Percentiles rank a stretch among this genome's conserved stretches.
Conservation (phyloP, 208 protist genomes). For the Porcisia hertigi region DNA sequence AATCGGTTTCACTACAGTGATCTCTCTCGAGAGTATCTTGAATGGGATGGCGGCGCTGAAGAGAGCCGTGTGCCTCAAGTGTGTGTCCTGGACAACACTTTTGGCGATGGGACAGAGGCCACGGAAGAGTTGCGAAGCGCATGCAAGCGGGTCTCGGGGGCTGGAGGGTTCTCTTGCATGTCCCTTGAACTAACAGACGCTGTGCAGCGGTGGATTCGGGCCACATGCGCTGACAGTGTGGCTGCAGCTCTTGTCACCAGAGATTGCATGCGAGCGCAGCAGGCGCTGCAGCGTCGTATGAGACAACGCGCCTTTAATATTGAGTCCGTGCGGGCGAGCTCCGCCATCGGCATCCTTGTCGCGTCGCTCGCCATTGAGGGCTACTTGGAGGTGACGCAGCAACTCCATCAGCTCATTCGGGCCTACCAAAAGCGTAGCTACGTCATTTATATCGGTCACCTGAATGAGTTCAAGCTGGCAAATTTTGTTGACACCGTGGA, state of each 20-base stretch:
- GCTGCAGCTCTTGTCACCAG: slow-evolving; percentile 19
- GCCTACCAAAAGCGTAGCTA: slow-evolving; percentile 76
- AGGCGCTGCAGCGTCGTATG: slow-evolving; percentile 46
- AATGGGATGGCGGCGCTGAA: slow-evolving; percentile 27
- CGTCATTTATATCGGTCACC: slow-evolving; percentile 90
- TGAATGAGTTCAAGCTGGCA: slow-evolving; percentile 92
- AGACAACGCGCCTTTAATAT: slow-evolving; percentile 83
- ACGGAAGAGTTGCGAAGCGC: neutral
- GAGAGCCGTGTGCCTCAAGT: slow-evolving; percentile 24
- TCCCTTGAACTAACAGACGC: neutral
- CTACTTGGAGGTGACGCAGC: slow-evolving; percentile 82
- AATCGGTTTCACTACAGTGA: slow-evolving; percentile 73
- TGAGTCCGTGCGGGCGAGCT: slow-evolving; percentile 71
- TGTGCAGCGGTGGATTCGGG: slow-evolving; percentile 4
- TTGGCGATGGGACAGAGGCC: slow-evolving; percentile 13
- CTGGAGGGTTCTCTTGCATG: neutral
- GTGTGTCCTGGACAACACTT: slow-evolving; percentile 55
- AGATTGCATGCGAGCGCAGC: slow-evolving; percentile 24
- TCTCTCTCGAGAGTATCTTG: slow-evolving; percentile 38
- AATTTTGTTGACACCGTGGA: slow-evolving; percentile 92
- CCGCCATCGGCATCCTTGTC: slow-evolving; percentile 87
- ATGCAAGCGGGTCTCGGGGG: neutral
- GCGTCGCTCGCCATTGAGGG: slow-evolving; percentile 75
- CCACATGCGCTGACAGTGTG: slow-evolving; percentile 7
- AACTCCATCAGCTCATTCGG: slow-evolving; percentile 71